Conservation (phyloP, 2,329 filamentous ascomycete genomes). For the Fusarium phyllophilum region DNA sequence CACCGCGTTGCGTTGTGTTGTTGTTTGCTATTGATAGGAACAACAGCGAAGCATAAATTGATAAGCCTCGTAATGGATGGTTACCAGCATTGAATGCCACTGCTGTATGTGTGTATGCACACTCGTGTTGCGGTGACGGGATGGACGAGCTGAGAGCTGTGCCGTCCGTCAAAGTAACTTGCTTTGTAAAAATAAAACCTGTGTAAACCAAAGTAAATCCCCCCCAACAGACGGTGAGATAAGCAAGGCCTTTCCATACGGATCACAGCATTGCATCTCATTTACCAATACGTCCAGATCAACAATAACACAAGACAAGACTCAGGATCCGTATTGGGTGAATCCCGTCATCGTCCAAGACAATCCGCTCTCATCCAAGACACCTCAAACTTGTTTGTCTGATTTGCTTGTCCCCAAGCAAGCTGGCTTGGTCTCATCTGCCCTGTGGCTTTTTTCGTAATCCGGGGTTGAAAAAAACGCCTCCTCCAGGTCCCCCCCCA, state of each 20-base stretch:
- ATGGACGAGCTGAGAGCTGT: conserved; percentile 1
- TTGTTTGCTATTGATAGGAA: background rate
- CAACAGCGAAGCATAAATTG: conserved; percentile 4
- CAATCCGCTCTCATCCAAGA: conserved; percentile 33
- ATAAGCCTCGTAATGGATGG: conserved; percentile 25
- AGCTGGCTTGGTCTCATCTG: conserved; percentile 9
- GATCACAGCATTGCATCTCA: conserved; percentile 5
- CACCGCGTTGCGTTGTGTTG: background rate
- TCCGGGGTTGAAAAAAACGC: conserved; percentile 29
- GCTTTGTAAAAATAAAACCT: conserved; percentile 11
- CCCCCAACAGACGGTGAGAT: conserved; percentile 24
- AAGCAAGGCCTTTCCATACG: conserved; percentile 25
- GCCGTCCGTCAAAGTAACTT: conserved; percentile 6
- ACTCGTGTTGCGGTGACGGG: conserved; percentile 8
- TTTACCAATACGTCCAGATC: conserved; percentile 19
- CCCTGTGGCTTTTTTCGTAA: conserved; percentile 31
- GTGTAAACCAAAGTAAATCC: background rate
- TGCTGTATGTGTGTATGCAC: background rate
- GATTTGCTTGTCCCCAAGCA: background rate
- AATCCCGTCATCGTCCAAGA: conserved; percentile 20
- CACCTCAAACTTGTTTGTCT: conserved; percentile 25
- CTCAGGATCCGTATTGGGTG: conserved; percentile 5
- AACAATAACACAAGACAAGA: conserved; percentile 5
- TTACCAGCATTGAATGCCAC: background rate
- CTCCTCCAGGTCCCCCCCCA: conserved; percentile 6